Evolutionary conservation across 371 early-diverging fungal genomes (phyloP).

Genomic region (Basidiobolus meristosporus): DNA sequence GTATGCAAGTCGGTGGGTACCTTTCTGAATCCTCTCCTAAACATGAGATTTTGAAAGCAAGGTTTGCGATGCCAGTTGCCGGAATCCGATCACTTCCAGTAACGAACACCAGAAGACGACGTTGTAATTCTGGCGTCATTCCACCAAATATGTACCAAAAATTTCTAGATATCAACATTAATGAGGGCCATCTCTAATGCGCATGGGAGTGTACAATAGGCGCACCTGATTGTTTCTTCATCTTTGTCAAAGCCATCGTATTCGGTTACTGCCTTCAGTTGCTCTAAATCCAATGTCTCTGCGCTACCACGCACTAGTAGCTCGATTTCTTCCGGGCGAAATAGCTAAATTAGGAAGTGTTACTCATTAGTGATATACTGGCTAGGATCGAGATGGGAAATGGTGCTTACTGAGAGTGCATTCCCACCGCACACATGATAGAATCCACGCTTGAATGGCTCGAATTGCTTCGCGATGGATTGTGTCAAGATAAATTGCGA

Average conservation of each 20-base stretch:
- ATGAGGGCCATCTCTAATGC: no score
- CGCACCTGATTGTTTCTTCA: slow-evolving; percentile 29
- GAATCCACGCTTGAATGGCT: slow-evolving; percentile 81
- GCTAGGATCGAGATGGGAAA: not conserved
- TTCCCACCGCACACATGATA: slow-evolving; percentile 81
- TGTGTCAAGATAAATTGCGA: slow-evolving; percentile 61
- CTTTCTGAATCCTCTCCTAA: slow-evolving; percentile 41
- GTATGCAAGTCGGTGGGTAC: slow-evolving; percentile 10
- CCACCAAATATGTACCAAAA: slow-evolving; percentile 82
- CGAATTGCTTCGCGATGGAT: slow-evolving; percentile 63
- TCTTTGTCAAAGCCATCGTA: slow-evolving; percentile 52
- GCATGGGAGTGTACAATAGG: no score
- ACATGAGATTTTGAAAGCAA: slow-evolving; percentile 58
- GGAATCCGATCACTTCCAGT: slow-evolving; percentile 96
- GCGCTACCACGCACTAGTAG: slow-evolving; percentile 84
- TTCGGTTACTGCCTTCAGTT: slow-evolving; percentile 55
- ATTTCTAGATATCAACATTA: no score
- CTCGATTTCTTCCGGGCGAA: slow-evolving; percentile 92
- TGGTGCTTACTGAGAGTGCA: slow-evolving; percentile 35
- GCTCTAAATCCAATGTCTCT: slow-evolving; percentile 59
- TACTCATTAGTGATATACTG: not conserved
- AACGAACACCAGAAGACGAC: slow-evolving; percentile 76
- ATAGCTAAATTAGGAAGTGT: slow-evolving; percentile 28
- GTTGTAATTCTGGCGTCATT: slow-evolving; percentile 47
- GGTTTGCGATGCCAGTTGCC: slow-evolving; percentile 61